Percentiles rank a stretch among this genome's conserved stretches.
Conservation (phyloP, 2,329 filamentous ascomycete species). For the Microthyrium microscopicum region DNA sequence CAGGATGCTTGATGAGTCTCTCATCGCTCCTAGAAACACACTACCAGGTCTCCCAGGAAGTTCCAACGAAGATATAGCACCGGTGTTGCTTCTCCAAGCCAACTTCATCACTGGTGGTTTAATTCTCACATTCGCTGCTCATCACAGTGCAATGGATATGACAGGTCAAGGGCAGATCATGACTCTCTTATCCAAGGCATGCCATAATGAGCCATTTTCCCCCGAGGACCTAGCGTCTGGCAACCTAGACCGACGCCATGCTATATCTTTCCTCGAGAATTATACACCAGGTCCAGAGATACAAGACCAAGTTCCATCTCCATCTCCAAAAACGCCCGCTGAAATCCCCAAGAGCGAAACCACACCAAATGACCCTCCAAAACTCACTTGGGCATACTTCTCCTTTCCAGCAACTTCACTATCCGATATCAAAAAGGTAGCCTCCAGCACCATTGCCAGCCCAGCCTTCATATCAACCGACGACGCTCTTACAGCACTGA, state of each 20-base stretch:
- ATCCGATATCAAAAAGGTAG: slow-evolving; percentile 23
- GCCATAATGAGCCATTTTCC: slow-evolving; percentile 28
- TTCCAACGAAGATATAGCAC: slow-evolving; percentile 12
- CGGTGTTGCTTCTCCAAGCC: slow-evolving; percentile 31
- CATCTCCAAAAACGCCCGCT: slow-evolving; percentile 8
- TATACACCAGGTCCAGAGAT: slow-evolving; percentile 22
- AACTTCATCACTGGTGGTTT: slow-evolving; percentile 34
- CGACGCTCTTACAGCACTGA: slow-evolving; percentile 34
- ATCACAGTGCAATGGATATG: slow-evolving; percentile 37
- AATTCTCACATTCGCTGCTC: slow-evolving; percentile 30
- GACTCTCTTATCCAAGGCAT: slow-evolving; percentile 32
- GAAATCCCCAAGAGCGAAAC: slow-evolving; percentile 13
- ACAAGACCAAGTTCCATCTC: slow-evolving; percentile 18
- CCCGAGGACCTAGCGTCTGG: slow-evolving; percentile 26
- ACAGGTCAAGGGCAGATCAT: slow-evolving; percentile 32
- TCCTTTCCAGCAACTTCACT: slow-evolving; percentile 25
- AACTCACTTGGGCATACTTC: slow-evolving; percentile 31
- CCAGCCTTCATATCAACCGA: slow-evolving; percentile 33
- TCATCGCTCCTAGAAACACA: slow-evolving; percentile 26
- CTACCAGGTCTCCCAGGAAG: slow-evolving; percentile 17
- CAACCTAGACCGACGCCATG: slow-evolving; percentile 23
- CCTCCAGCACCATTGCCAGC: slow-evolving; percentile 13
- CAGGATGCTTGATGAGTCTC: slow-evolving; percentile 30
- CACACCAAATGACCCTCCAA: no score
- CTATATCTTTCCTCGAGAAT: slow-evolving; percentile 26